phyloP scores from a whole-genome alignment of 2,329 filamentous ascomycete genomes.

The Lachnellula arida region DNA sequence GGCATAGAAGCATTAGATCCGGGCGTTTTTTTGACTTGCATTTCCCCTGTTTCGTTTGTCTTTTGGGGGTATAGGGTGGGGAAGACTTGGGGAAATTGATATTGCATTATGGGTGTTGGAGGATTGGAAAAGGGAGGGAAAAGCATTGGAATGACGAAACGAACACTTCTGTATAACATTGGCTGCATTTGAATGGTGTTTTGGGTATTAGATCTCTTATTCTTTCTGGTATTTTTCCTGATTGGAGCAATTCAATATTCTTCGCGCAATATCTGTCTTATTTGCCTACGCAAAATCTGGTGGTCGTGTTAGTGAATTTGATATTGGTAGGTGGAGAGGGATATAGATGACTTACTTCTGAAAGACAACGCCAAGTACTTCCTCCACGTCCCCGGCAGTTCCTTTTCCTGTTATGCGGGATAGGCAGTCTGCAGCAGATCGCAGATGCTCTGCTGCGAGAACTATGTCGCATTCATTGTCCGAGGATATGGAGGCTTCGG shows the following conservation, averaged over 20 bases:
- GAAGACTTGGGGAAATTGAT: background rate
- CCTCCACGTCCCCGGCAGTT: slow-evolving; percentile 84
- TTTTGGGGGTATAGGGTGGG: background rate
- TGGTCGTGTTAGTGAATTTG: background rate
- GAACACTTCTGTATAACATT: background rate
- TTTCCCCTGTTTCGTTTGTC: background rate
- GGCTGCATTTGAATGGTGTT: background rate
- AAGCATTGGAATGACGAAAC: slow-evolving; percentile 2
- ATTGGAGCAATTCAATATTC: too few relatives aligned
- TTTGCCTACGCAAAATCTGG: slow-evolving; percentile 31
- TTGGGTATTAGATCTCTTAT: background rate
- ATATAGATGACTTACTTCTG: slow-evolving; percentile 62
- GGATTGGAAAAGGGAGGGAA: background rate
- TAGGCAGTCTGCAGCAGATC: slow-evolving; percentile 74
- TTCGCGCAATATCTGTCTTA: slow-evolving; percentile 4
- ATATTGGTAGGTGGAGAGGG: background rate
- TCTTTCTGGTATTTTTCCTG: background rate
- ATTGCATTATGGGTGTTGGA: background rate
- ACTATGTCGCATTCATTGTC: slow-evolving; percentile 70
- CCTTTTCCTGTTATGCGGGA: slow-evolving; percentile 84
- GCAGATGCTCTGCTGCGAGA: slow-evolving; percentile 81
- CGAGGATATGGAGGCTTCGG: slow-evolving; percentile 43
- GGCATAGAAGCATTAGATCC: slow-evolving; percentile 12
- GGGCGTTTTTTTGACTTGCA: background rate
- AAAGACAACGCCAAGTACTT: slow-evolving; percentile 93